These are phyloP conservation scores for Coemansia brasiliensis DNA, from an alignment of 192 early-diverging fungal genomes.

Conservation along the genomic window DNA sequence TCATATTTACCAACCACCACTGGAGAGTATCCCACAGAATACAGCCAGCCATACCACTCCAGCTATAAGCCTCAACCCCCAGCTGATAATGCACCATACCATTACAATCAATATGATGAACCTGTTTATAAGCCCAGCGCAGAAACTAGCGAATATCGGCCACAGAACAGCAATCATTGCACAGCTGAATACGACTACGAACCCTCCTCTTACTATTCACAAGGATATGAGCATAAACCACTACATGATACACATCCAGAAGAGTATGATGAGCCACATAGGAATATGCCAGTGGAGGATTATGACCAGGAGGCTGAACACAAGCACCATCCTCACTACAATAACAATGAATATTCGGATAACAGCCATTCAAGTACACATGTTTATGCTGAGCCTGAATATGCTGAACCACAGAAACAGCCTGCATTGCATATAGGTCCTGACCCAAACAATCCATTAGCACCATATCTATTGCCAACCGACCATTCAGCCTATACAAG, in stretches of 20 bases:
- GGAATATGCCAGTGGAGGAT: too few relatives aligned
- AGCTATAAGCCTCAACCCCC: too few relatives aligned
- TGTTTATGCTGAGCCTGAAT: not conserved
- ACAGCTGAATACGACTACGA: too few relatives aligned
- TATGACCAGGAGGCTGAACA: too few relatives aligned
- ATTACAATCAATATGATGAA: not conserved
- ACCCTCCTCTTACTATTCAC: not conserved
- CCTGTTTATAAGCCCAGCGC: not conserved
- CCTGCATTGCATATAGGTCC: slow-evolving; percentile 1
- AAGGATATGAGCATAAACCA: not conserved
- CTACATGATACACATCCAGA: not conserved
- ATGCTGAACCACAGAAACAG: not conserved
- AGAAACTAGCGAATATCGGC: too few relatives aligned
- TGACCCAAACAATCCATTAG: slow-evolving; percentile 15
- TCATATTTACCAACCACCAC: too few relatives aligned
- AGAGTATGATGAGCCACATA: not conserved
- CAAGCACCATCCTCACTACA: too few relatives aligned
- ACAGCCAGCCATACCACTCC: too few relatives aligned
- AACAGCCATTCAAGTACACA: too few relatives aligned
- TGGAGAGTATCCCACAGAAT: too few relatives aligned
- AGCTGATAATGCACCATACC: not conserved
- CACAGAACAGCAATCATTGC: too few relatives aligned
- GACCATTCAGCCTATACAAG: not conserved
- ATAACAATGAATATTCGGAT: too few relatives aligned
- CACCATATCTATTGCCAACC: slow-evolving; percentile 6